Percentiles rank a stretch among this genome's conserved stretches.
Evolutionary conservation across 2,329 filamentous ascomycete genomes (phyloP).

Genomic region (Fusarium sp.): DNA sequence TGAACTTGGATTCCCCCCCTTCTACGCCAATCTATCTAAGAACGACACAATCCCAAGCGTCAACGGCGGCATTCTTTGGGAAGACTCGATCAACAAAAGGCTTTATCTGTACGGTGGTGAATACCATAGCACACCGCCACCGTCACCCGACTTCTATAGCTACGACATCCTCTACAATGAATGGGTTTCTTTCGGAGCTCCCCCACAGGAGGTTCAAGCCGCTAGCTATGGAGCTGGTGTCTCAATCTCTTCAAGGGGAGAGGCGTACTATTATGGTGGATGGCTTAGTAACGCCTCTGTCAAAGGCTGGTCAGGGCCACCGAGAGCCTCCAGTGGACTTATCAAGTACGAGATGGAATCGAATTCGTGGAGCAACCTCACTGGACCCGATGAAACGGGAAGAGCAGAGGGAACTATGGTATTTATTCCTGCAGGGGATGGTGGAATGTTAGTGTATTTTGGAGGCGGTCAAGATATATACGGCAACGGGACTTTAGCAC

Average conservation of each 20-base stretch:
- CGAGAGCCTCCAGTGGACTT: neutral
- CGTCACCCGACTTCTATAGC: neutral
- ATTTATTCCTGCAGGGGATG: neutral
- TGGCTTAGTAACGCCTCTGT: slow-evolving; percentile 1
- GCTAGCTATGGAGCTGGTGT: slow-evolving; percentile 15
- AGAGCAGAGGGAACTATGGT: slow-evolving; percentile 1
- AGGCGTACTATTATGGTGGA: slow-evolving; percentile 10
- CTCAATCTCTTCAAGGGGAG: neutral
- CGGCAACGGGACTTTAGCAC: neutral
- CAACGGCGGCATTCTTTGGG: slow-evolving; percentile 6
- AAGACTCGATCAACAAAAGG: slow-evolving; percentile 9
- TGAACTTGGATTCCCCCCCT: neutral
- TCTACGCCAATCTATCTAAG: neutral
- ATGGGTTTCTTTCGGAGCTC: neutral
- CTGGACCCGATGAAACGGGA: neutral
- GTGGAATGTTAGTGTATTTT: slow-evolving; percentile 9
- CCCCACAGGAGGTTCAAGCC: neutral
- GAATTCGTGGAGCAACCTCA: neutral
- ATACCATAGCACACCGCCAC: neutral
- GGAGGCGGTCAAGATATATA: neutral
- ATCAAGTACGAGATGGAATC: slow-evolving; percentile 8
- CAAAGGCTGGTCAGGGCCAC: neutral
- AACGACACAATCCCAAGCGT: slow-evolving; percentile 12
- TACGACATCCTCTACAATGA: slow-evolving; percentile 9
- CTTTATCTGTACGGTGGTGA: slow-evolving; percentile 13